Percentiles rank a stretch among this genome's conserved stretches.
Evolutionary conservation across 495 filamentous ascomycete genomes (phyloP).

Genomic region (Penicillium parvum): DNA sequence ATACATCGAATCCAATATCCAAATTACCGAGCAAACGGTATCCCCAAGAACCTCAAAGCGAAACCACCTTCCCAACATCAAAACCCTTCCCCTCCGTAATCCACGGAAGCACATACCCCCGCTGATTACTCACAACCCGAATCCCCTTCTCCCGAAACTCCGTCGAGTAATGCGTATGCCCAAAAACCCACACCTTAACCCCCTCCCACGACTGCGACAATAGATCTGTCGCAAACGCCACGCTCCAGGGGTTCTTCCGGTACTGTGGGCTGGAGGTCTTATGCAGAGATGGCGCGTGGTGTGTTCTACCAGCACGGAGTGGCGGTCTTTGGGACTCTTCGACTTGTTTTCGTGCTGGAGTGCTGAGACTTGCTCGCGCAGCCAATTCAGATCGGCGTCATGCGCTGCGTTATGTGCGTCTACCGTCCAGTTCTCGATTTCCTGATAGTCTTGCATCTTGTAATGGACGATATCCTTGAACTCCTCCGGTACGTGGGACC

Average conservation of each 20-base stretch:
- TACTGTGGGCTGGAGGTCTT: constrained; percentile 42
- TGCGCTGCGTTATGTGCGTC: constrained; percentile 45
- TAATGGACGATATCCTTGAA: constrained; percentile 30
- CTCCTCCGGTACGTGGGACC: constrained; percentile 44
- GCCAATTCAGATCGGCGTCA: constrained; percentile 42
- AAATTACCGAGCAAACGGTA: no score
- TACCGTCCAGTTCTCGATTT: constrained; percentile 47
- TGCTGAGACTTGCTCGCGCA: constrained; percentile 33
- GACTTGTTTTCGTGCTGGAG: constrained; percentile 17
- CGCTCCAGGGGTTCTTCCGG: constrained; percentile 34
- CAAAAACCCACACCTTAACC: constrained; percentile 49
- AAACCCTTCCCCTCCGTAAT: constrained; percentile 8
- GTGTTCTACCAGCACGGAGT: constrained; percentile 47
- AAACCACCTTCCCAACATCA: constrained; percentile 22
- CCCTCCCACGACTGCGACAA: constrained; percentile 13
- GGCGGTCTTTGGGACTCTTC: constrained; percentile 6
- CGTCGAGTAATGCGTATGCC: constrained; percentile 49
- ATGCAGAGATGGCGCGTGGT: constrained; percentile 48
- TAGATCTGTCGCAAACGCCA: constrained; percentile 51
- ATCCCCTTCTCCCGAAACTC: constrained; percentile 37
- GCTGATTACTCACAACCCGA: constrained; percentile 49
- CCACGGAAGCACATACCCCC: constrained; percentile 44
- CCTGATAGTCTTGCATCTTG: constrained; percentile 47
- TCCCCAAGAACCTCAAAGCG: no score
- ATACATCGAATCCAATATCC: no score